Conservation (phyloP, 495 filamentous ascomycete species). For the Corynascus novoguineensis region DNA sequence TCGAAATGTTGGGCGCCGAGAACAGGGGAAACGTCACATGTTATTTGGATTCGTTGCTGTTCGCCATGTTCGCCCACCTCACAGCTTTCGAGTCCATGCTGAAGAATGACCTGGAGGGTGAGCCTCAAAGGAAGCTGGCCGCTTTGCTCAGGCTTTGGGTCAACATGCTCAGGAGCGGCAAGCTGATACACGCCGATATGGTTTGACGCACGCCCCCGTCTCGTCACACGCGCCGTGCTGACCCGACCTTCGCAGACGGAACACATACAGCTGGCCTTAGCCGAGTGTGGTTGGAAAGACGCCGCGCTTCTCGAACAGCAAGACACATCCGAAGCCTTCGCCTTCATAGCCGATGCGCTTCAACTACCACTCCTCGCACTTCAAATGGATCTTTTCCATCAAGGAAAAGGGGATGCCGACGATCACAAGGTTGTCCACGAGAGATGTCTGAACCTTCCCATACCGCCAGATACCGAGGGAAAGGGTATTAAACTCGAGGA, state of each 20-base stretch:
- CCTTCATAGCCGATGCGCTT: conserved; percentile 84
- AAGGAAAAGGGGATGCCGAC: conserved; percentile 73
- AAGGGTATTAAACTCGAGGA: conserved; percentile 72
- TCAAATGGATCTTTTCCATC: conserved; percentile 92
- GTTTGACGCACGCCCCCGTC: conserved; percentile 43
- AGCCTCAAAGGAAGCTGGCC: conserved; percentile 65
- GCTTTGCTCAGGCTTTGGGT: conserved; percentile 82
- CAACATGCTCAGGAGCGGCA: conserved; percentile 80
- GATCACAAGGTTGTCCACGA: conserved; percentile 95
- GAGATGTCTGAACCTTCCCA: conserved; percentile 81
- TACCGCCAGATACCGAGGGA: conserved; percentile 60
- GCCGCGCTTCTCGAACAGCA: conserved; percentile 73
- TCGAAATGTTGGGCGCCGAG: conserved; percentile 75
- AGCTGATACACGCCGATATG: conserved; percentile 78
- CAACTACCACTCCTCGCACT: conserved; percentile 83
- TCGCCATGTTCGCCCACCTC: conserved; percentile 91
- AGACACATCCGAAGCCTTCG: conserved; percentile 92
- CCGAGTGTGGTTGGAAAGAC: conserved; percentile 88
- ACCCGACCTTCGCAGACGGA: conserved; percentile 55
- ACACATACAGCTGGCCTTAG: conserved; percentile 73
- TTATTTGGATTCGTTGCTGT: conserved; percentile 86
- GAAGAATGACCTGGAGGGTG: conserved; percentile 52
- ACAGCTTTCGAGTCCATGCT: conserved; percentile 89
- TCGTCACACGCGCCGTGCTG: neutral
- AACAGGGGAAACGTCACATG: conserved; percentile 85